Evolutionary conservation across 139 green algal genomes (phyloP).

Genomic region (Marvania coccoides): DNA sequence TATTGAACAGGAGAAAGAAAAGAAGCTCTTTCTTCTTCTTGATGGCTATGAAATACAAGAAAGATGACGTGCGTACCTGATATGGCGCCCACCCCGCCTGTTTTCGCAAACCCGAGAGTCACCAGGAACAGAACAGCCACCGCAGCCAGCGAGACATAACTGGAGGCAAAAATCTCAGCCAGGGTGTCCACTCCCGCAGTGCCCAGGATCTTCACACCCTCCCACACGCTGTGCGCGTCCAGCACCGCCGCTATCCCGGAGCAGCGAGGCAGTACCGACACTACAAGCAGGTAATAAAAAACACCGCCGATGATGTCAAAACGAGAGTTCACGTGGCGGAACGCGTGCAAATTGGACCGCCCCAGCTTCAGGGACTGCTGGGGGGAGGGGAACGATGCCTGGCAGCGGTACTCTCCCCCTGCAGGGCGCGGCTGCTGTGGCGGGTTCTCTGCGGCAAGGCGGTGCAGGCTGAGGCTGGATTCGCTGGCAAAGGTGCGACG

Average conservation of each 20-base stretch:
- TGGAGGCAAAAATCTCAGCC: slow-evolving; percentile 42
- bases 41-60: too few relatives aligned
- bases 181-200: slow-evolving; percentile 16
- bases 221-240: slow-evolving; percentile 29
- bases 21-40: too few relatives aligned
- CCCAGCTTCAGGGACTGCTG: slow-evolving; percentile 44
- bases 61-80: neutral
- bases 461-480: slow-evolving; percentile 8
- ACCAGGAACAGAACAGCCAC: slow-evolving; percentile 38
- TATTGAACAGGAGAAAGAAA: too few relatives aligned
- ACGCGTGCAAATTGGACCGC: slow-evolving; percentile 68
- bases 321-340: slow-evolving; percentile 47
- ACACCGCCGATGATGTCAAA: slow-evolving; percentile 83
- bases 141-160: slow-evolving; percentile 46
- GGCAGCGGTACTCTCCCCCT: slow-evolving; percentile 62
- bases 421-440: neutral
- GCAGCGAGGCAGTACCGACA: slow-evolving; percentile 74
- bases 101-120: slow-evolving; percentile 39
- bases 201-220: slow-evolving; percentile 6
- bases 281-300: slow-evolving; percentile 79
- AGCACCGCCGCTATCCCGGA: slow-evolving; percentile 30
- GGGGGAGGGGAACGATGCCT: slow-evolving; percentile 47
- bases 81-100: slow-evolving; percentile 47
- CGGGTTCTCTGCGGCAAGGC: neutral
- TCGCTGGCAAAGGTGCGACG: slow-evolving; percentile 3